A percentile compares a stretch with the other conserved stretches of the same genome.
phyloP scores from a whole-genome alignment of 108 stramenopile genomes.

The Parietichytrium sp. region DNA sequence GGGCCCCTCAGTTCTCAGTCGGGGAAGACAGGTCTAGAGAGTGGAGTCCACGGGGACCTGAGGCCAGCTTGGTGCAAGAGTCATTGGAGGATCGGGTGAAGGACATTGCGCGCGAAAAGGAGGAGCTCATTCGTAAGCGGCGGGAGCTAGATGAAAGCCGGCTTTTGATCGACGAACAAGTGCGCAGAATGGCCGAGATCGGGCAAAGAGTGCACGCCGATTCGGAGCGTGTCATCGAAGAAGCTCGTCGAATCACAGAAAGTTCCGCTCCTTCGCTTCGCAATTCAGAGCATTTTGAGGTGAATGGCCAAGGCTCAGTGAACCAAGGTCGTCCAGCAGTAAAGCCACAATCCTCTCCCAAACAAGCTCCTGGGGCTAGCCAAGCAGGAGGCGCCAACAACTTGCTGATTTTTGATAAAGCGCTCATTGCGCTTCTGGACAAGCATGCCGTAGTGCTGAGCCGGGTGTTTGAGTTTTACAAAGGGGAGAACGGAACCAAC shows the following conservation, averaged over 20 bases:
- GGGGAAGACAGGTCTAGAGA: too few species aligned
- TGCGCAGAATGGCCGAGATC: constrained; percentile 23
- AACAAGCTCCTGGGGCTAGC: too few species aligned
- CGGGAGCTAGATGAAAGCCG: constrained; percentile 14
- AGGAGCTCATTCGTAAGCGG: not conserved
- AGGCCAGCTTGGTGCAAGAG: not conserved
- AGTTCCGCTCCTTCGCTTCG: too few species aligned
- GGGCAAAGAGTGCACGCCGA: constrained; percentile 33
- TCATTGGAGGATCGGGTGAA: not conserved
- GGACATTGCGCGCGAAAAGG: constrained; percentile 23
- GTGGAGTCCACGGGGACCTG: constrained; percentile 4
- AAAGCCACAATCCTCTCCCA: too few species aligned
- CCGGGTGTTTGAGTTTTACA: constrained; percentile 11
- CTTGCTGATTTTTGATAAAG: too few species aligned
- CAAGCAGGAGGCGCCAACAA: too few species aligned
- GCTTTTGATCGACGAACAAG: not conserved
- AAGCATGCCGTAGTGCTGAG: constrained; percentile 24
- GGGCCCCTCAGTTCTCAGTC: too few species aligned
- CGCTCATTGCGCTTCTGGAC: not conserved
- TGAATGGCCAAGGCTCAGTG: too few species aligned
- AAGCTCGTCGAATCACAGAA: constrained; percentile 1
- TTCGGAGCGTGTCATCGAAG: constrained; percentile 5
- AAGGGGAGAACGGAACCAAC: not conserved
- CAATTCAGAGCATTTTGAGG: too few species aligned
- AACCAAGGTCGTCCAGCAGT: too few species aligned